Conservation (phyloP, 2,329 filamentous ascomycete genomes). For the Apiospora marii region DNA sequence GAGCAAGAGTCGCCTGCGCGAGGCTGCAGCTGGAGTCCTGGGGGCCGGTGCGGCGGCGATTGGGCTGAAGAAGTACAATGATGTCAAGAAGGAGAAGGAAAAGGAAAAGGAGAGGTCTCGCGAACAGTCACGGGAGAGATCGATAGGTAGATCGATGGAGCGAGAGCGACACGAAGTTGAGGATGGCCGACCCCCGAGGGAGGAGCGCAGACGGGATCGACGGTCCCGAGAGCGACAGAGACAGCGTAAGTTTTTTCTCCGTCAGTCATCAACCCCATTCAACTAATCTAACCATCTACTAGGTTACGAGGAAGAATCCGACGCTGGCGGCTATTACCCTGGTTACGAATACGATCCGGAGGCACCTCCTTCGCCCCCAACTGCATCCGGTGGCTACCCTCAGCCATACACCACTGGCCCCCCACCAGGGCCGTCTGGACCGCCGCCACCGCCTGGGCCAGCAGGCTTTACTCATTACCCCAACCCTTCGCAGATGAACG, state of each 20-base stretch:
- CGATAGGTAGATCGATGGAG: slow-evolving; percentile 27
- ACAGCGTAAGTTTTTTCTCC: slow-evolving; percentile 37
- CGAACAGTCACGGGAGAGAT: slow-evolving; percentile 38
- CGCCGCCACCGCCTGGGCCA: slow-evolving; percentile 27
- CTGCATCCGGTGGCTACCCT: slow-evolving; percentile 40
- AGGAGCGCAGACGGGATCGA: slow-evolving; percentile 39
- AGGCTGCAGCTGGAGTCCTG: slow-evolving; percentile 63
- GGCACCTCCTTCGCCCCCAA: slow-evolving; percentile 39
- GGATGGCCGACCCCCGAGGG: slow-evolving; percentile 30
- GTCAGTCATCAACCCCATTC: neutral
- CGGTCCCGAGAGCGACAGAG: slow-evolving; percentile 48
- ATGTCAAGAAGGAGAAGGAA: slow-evolving; percentile 54
- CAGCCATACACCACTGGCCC: slow-evolving; percentile 36
- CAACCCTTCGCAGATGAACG: slow-evolving; percentile 40
- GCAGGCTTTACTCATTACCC: slow-evolving; percentile 40
- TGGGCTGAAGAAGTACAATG: slow-evolving; percentile 67
- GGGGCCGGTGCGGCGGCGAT: slow-evolving; percentile 67
- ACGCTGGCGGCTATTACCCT: slow-evolving; percentile 35
- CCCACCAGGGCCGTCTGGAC: slow-evolving; percentile 30
- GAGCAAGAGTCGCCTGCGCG: slow-evolving; percentile 61
- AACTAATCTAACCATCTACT: neutral
- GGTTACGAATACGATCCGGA: slow-evolving; percentile 33
- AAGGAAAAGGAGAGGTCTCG: slow-evolving; percentile 32
- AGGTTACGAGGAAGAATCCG: slow-evolving; percentile 41
- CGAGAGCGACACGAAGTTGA: slow-evolving; percentile 39